A percentile compares a stretch with the other conserved stretches of the same genome.
These are phyloP conservation scores for Fremontodendron californicum DNA, from an alignment of 345 rosid species.

Conservation along the genomic window DNA sequence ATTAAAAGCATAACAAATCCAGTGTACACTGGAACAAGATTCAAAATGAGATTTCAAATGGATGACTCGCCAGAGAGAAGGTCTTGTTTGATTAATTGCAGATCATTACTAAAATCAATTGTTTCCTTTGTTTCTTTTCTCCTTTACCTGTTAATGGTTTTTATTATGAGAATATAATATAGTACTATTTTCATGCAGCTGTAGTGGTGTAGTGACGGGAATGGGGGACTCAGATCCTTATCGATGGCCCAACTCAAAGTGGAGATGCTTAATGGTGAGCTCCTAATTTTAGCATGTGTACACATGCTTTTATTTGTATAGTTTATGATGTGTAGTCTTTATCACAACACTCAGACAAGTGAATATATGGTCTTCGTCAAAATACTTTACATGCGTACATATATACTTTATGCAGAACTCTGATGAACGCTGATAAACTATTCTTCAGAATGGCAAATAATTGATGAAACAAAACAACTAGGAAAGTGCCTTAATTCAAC, in stretches of 20 bases:
- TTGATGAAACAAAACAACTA: not conserved
- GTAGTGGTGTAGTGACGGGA: conserved; percentile 69
- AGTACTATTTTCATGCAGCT: conserved; percentile 37
- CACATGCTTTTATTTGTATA: not conserved
- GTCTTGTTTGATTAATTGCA: conserved; percentile 27
- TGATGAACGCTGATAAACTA: not conserved
- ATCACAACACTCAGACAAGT: not conserved
- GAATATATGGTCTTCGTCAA: not conserved
- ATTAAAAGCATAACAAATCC: conserved; percentile 53
- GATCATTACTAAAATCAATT: not conserved
- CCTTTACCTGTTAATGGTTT: not conserved
- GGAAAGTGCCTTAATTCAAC: not conserved
- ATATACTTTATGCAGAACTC: not conserved
- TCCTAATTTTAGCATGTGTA: not conserved
- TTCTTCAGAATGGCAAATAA: not conserved
- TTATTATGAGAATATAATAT: conserved; percentile 5
- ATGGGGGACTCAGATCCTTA: conserved; percentile 67
- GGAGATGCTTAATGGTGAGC: conserved; percentile 85
- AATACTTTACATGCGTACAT: not conserved
- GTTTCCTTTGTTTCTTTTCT: not conserved
- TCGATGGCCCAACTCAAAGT: conserved; percentile 88
- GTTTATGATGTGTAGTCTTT: not conserved
- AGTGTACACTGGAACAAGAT: conserved; percentile 63
- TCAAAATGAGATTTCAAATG: conserved; percentile 75
- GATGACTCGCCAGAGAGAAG: conserved; percentile 87